phyloP scores from a whole-genome alignment of 768 basidiomycete species.

The Mycena chlorophos region DNA sequence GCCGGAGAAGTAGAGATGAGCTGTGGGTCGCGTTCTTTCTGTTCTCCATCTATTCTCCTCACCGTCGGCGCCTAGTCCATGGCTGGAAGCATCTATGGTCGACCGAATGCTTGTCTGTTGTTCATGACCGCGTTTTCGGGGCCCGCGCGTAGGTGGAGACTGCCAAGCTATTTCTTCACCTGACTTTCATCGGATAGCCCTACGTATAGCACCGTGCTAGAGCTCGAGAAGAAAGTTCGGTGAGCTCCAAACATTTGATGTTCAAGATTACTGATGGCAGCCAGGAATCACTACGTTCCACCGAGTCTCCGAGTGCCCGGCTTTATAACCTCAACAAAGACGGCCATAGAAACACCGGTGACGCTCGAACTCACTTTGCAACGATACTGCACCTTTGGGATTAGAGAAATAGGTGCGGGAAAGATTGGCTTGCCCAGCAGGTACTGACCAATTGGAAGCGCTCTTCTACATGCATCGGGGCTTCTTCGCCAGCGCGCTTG shows the following conservation, averaged over 20 bases:
- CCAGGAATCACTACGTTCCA: slow-evolving; percentile 61
- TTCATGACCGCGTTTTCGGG: slow-evolving; percentile 70
- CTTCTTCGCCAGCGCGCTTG: slow-evolving; percentile 70
- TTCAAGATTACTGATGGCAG: no score
- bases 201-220: slow-evolving; percentile 59
- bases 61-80: slow-evolving; percentile 41
- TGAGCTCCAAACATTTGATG: no score
- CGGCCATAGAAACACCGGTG: slow-evolving; percentile 41
- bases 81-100: slow-evolving; percentile 72
- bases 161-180: no score
- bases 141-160: no score
- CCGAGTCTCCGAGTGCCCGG: slow-evolving; percentile 65
- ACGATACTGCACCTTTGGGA: slow-evolving; percentile 63
- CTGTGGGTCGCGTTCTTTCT: slow-evolving; percentile 42
- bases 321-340: slow-evolving; percentile 53
- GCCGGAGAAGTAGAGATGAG: slow-evolving; percentile 59
- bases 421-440: slow-evolving; percentile 1
- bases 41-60: slow-evolving; percentile 1
- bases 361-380: slow-evolving; percentile 65
- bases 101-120: slow-evolving; percentile 59
- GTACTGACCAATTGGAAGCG: slow-evolving; percentile 35
- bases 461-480: slow-evolving; percentile 75
- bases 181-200: no score
- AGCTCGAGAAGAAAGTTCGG: slow-evolving; percentile 69
- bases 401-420: slow-evolving; percentile 65